These are phyloP conservation scores for Termitomyces sp. DNA, from an alignment of 768 basidiomycete genomes.

Conservation along the genomic window DNA sequence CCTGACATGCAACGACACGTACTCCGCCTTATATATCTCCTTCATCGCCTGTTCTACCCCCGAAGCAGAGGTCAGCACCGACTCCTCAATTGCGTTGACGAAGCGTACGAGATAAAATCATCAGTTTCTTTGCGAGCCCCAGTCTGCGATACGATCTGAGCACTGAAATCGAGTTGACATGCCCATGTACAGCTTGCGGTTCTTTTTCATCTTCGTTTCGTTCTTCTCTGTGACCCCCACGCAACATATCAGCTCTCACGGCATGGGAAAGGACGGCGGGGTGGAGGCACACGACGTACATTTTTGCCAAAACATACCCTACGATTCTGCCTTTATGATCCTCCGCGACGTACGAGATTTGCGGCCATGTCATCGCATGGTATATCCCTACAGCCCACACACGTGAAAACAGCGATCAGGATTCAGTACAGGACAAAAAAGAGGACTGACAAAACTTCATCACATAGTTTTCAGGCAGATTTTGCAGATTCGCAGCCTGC, in stretches of 20 bases:
- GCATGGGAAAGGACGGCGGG: neutral
- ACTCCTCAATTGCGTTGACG: neutral
- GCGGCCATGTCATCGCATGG: conserved; percentile 88
- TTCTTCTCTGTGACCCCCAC: conserved; percentile 42
- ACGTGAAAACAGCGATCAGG: neutral
- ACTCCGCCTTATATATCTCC: conserved; percentile 75
- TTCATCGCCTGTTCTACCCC: conserved; percentile 87
- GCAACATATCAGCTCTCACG: neutral
- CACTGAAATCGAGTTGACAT: conserved; percentile 96
- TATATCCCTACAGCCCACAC: conserved; percentile 62
- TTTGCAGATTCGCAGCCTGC: conserved; percentile 92
- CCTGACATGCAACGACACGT: conserved; percentile 87
- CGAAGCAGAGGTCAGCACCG: neutral
- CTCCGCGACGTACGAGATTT: conserved; percentile 89
- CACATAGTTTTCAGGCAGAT: conserved; percentile 88
- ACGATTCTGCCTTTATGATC: conserved; percentile 86
- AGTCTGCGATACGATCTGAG: conserved; percentile 85
- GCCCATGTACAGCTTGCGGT: conserved; percentile 54
- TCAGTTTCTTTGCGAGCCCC: conserved; percentile 89
- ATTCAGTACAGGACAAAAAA: neutral
- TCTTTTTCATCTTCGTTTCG: conserved; percentile 39
- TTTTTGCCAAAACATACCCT: conserved; percentile 94
- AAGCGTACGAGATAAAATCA: conserved; percentile 83
- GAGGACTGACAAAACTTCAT: conserved; percentile 64
- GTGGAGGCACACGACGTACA: conserved; percentile 43